Conservation (phyloP, 345 rosid genomes). For the Garcia nutans region DNA sequence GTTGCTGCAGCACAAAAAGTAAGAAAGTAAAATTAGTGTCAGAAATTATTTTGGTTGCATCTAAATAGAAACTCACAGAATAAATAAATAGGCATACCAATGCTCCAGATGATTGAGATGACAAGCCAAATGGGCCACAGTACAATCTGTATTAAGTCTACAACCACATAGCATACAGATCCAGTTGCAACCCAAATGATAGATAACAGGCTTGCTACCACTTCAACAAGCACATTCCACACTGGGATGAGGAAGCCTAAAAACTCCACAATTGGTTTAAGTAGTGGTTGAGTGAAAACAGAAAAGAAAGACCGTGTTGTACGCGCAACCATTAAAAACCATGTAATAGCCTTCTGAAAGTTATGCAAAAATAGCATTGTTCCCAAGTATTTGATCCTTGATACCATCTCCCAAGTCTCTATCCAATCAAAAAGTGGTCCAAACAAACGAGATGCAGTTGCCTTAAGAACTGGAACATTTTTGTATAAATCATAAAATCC, state of each 20-base stretch:
- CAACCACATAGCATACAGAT: slow-evolving; percentile 45
- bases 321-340: slow-evolving; percentile 53
- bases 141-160: slow-evolving; percentile 49
- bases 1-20: slow-evolving; percentile 45
- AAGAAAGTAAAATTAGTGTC: slow-evolving; percentile 4
- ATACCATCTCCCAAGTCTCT: slow-evolving; percentile 97
- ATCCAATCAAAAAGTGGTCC: slow-evolving; percentile 96
- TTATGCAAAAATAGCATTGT: slow-evolving; percentile 96
- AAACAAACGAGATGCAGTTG: slow-evolving; percentile 75
- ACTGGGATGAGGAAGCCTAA: slow-evolving; percentile 55
- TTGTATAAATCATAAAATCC: slow-evolving; percentile 96
- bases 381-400: slow-evolving; percentile 92
- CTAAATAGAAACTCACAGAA: slow-evolving; percentile 6
- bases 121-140: slow-evolving; percentile 59
- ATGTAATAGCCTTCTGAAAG: slow-evolving; percentile 75
- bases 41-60: slow-evolving; percentile 3
- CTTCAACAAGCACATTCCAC: slow-evolving; percentile 55
- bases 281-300: slow-evolving; percentile 55
- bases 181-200: slow-evolving; percentile 46
- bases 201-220: slow-evolving; percentile 50
- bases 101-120: slow-evolving; percentile 48
- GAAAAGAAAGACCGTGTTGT: slow-evolving; percentile 62
- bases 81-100: slow-evolving; percentile 46
- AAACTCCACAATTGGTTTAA: slow-evolving; percentile 47
- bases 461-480: slow-evolving; percentile 95